A percentile compares a stretch with the other conserved stretches of the same genome.
Conservation (phyloP, 495 filamentous ascomycete species). For the Aspergillus biplanus region DNA sequence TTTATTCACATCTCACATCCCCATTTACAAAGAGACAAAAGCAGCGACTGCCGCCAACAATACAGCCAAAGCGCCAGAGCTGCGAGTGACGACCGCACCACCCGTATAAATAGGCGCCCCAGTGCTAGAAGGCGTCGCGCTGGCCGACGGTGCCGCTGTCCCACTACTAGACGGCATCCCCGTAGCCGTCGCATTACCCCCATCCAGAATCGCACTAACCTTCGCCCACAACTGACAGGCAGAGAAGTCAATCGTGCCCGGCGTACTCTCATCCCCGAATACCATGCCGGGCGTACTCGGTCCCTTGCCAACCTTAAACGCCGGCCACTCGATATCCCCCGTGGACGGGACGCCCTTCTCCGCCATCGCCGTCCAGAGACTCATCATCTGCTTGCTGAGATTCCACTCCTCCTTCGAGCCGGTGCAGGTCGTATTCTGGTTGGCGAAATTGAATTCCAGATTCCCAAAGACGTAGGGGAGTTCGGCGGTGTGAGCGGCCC, state of each 20-base stretch:
- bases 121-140: no score
- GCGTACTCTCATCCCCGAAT: constrained; percentile 28
- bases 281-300: constrained; percentile 29
- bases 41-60: neutral
- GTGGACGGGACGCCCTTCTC: constrained; percentile 28
- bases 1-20: neutral
- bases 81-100: neutral
- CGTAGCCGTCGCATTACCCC: neutral
- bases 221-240: constrained; percentile 38
- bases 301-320: constrained; percentile 22
- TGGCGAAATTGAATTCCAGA: constrained; percentile 25
- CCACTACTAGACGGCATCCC: neutral
- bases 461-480: constrained; percentile 40
- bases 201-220: constrained; percentile 24
- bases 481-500: constrained; percentile 11
- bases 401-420: constrained; percentile 32
- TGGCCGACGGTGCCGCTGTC: neutral
- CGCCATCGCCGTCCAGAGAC: constrained; percentile 45
- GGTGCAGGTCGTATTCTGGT: constrained; percentile 29
- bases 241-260: constrained; percentile 35
- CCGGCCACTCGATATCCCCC: constrained; percentile 35
- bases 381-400: constrained; percentile 37
- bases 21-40: neutral
- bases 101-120: neutral
- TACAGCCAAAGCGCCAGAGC: neutral